Percentiles rank a stretch among this genome's conserved stretches.
These are phyloP conservation scores for Allium sativum DNA, from an alignment of 106 monocot genomes.

Conservation along the genomic window DNA sequence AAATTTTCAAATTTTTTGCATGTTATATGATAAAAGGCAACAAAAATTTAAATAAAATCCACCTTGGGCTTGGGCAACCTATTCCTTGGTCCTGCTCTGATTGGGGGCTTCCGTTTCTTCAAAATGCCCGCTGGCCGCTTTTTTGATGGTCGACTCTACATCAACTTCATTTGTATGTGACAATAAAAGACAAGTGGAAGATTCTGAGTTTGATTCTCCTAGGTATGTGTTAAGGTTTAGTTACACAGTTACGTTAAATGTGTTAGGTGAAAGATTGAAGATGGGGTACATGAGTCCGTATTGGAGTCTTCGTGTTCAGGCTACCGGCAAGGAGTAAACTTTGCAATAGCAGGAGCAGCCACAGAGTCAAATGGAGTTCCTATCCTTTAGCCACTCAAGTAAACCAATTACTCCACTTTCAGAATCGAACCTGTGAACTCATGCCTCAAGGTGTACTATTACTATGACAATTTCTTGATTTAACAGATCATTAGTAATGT, in stretches of 20 bases:
- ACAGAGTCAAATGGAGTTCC: constrained; percentile 6
- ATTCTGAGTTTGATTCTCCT: too few species aligned
- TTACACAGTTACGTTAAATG: too few species aligned
- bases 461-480: background rate
- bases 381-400: constrained; percentile 39
- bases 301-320: constrained; percentile 50
- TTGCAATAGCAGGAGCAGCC: constrained; percentile 41
- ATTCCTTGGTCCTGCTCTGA: constrained; percentile 31
- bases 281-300: constrained; percentile 43
- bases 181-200: too few species aligned
- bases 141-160: constrained; percentile 44
- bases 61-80: too few species aligned
- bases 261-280: constrained; percentile 34
- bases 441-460: constrained; percentile 18
- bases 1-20: too few species aligned
- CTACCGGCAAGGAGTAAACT: constrained; percentile 41
- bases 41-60: too few species aligned
- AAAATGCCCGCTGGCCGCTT: constrained; percentile 37
- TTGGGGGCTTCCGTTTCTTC: constrained; percentile 34
- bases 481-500: too few species aligned
- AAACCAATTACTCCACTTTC: constrained; percentile 53
- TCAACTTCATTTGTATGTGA: constrained; percentile 43
- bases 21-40: too few species aligned
- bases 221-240: too few species aligned
- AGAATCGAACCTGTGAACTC: constrained; percentile 46